phyloP scores from a whole-genome alignment of 148 eudicot genomes.

The Cornus kousa region DNA sequence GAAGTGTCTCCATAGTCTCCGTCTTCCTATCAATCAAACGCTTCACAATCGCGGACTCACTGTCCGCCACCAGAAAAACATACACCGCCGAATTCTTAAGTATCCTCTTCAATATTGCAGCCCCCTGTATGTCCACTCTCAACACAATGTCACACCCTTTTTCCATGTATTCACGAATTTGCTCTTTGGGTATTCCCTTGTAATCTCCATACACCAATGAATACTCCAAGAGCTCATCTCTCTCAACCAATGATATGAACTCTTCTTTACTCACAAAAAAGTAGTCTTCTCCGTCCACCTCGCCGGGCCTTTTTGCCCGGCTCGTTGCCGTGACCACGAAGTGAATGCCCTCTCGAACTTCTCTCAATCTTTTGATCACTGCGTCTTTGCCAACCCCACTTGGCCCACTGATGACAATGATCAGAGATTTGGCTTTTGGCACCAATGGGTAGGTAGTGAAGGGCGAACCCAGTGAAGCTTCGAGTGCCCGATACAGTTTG shows the following conservation, averaged over 20 bases:
- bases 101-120: constrained; percentile 69
- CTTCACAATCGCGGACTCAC: constrained; percentile 73
- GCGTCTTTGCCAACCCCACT: constrained; percentile 97
- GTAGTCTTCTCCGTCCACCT: constrained; percentile 81
- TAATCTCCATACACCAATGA: constrained; percentile 95
- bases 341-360: constrained; percentile 65
- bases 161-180: constrained; percentile 80
- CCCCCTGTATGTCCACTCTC: constrained; percentile 91
- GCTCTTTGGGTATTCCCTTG: constrained; percentile 90
- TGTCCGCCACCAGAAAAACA: constrained; percentile 81
- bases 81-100: constrained; percentile 69
- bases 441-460: constrained; percentile 57
- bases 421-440: constrained; percentile 64
- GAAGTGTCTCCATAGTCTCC: constrained; percentile 62
- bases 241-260: constrained; percentile 68
- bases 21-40: constrained; percentile 85
- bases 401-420: constrained; percentile 84
- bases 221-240: constrained; percentile 77
- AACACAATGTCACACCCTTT: constrained; percentile 83
- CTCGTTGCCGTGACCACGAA: constrained; percentile 91
- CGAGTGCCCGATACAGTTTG: constrained; percentile 71
- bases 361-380: constrained; percentile 67
- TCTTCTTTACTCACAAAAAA: constrained; percentile 68
- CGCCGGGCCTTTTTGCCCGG: constrained; percentile 55
- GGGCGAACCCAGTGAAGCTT: constrained; percentile 65